Evolutionary conservation across 2,329 filamentous ascomycete species (phyloP).

Genomic region (Talaromyces atroroseus): DNA sequence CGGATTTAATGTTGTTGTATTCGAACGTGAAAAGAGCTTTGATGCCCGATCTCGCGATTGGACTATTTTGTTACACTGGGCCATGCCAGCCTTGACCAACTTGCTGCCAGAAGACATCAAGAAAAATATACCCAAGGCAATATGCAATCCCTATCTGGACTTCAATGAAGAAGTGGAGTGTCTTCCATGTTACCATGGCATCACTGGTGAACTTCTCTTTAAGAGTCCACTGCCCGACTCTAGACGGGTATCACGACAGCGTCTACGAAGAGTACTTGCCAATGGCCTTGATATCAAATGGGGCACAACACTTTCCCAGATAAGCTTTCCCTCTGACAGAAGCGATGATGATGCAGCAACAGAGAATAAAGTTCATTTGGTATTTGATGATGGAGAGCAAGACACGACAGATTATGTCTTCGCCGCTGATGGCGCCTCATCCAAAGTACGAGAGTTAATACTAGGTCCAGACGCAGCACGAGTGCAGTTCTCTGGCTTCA

Average conservation of each 20-base stretch:
- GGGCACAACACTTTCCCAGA: background rate
- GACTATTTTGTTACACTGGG: conserved; percentile 11
- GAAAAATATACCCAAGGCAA: background rate
- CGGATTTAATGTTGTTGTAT: conserved; percentile 3
- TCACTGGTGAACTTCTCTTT: conserved; percentile 9
- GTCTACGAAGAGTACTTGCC: conserved; percentile 5
- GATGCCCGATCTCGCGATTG: conserved; percentile 9
- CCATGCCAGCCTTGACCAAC: background rate
- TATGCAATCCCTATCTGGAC: conserved; percentile 9
- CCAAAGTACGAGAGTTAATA: conserved; percentile 6
- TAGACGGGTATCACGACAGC: conserved; percentile 6
- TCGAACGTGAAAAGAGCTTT: conserved; percentile 1
- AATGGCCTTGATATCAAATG: conserved; percentile 6
- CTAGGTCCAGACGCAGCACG: background rate
- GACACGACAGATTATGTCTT: conserved; percentile 4
- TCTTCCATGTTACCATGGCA: conserved; percentile 9
- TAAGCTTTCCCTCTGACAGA: background rate
- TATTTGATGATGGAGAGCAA: background rate
- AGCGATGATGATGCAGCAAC: background rate
- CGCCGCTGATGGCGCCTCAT: conserved; percentile 8
- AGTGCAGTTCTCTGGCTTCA: conserved; percentile 6
- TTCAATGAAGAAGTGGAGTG: conserved; percentile 7
- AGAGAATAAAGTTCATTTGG: background rate
- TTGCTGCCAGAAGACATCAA: conserved; percentile 4
- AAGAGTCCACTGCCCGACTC: conserved; percentile 9